Percentiles rank a stretch among this genome's conserved stretches.
Evolutionary conservation across 306 rosid species (phyloP).

Genomic region (Cicer pinnatifidum): DNA sequence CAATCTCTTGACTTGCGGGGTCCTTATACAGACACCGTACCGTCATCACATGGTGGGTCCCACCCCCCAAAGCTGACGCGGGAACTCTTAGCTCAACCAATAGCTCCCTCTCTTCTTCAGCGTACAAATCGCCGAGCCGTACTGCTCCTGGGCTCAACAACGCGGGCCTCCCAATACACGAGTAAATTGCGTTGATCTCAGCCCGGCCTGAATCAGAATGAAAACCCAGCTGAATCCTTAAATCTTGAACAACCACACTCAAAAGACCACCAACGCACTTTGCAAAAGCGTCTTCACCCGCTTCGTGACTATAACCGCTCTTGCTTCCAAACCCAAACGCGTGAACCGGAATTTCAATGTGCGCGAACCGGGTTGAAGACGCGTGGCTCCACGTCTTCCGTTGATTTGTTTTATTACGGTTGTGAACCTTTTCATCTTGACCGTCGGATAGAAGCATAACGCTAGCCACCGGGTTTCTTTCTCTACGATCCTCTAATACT

Average conservation of each 20-base stretch:
- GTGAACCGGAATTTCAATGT: conserved; percentile 83
- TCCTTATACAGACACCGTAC: conserved; percentile 76
- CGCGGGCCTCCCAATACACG: conserved; percentile 63
- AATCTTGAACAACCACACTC: conserved; percentile 76
- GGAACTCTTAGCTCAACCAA: conserved; percentile 71
- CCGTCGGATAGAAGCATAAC: conserved; percentile 79
- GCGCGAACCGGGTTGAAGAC: conserved; percentile 74
- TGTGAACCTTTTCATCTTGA: conserved; percentile 57
- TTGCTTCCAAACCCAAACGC: conserved; percentile 67
- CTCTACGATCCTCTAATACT: conserved; percentile 75
- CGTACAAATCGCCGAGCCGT: conserved; percentile 81
- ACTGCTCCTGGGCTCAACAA: conserved; percentile 59
- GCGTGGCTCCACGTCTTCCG: conserved; percentile 50
- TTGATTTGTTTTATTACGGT: conserved; percentile 24
- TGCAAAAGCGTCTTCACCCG: conserved; percentile 73
- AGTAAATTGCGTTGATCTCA: conserved; percentile 66
- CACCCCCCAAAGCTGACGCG: conserved; percentile 26
- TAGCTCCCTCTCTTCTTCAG: conserved; percentile 77
- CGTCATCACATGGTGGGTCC: conserved; percentile 68
- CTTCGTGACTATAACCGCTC: conserved; percentile 57
- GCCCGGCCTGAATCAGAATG: conserved; percentile 48
- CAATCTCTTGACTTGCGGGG: conserved; percentile 66
- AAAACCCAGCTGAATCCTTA: conserved; percentile 71
- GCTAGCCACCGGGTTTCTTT: conserved; percentile 74
- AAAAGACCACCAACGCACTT: conserved; percentile 74